Evolutionary conservation across 305 asterid genomes (phyloP).

Genomic region (Fraxinus platypoda): DNA sequence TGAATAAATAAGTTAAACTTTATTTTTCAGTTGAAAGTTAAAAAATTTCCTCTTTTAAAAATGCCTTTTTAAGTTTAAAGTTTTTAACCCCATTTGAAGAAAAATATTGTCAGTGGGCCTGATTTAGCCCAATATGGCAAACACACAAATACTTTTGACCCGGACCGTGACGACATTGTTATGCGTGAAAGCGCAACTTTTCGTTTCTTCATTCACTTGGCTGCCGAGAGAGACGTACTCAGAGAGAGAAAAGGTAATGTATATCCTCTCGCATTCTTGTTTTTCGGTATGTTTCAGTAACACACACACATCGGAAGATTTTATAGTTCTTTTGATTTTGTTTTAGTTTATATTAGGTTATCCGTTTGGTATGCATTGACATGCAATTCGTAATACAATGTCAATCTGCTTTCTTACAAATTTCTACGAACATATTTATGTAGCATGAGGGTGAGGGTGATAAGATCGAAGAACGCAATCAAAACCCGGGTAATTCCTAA

Average conservation of each 20-base stretch:
- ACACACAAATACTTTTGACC: too few species aligned
- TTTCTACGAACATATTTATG: background rate
- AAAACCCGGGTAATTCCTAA: background rate
- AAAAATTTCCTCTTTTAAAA: too few species aligned
- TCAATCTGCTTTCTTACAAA: background rate
- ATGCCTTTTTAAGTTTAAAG: too few species aligned
- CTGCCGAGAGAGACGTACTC: background rate
- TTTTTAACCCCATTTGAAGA: too few species aligned
- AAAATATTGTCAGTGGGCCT: too few species aligned
- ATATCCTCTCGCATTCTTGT: background rate
- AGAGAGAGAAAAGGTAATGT: background rate
- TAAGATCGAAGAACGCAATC: background rate
- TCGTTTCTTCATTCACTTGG: background rate
- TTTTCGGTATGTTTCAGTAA: too few species aligned
- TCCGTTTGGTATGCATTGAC: background rate
- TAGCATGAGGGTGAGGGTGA: background rate
- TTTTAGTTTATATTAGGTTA: background rate
- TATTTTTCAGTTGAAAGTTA: too few species aligned
- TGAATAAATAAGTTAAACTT: too few species aligned
- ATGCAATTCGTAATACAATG: background rate
- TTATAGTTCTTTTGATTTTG: background rate
- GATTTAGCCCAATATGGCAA: too few species aligned
- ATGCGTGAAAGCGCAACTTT: background rate
- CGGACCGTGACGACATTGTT: too few species aligned
- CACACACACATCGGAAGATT: background rate